Evolutionary conservation across 371 early-diverging fungal species (phyloP).

Genomic region (Rhizopus microsporus): DNA sequence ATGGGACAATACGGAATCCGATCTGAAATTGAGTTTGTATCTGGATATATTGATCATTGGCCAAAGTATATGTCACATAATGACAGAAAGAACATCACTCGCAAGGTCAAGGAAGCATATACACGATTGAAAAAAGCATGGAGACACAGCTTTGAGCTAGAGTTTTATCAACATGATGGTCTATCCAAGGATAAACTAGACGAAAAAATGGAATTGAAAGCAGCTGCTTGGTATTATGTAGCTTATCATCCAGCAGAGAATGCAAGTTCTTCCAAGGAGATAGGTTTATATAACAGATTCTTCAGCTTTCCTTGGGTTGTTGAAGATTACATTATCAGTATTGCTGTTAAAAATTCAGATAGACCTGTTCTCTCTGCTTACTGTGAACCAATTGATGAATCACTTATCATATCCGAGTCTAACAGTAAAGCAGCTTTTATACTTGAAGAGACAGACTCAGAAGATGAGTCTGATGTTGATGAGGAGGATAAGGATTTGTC

Average conservation of each 20-base stretch:
- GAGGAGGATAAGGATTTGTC: background rate
- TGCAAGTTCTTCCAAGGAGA: conserved; percentile 9
- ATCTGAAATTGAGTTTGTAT: conserved; percentile 49
- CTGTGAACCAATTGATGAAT: conserved; percentile 7
- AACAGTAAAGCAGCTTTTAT: background rate
- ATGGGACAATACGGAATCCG: conserved; percentile 62
- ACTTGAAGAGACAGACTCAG: conserved; percentile 1
- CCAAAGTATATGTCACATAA: conserved; percentile 20
- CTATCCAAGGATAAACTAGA: background rate
- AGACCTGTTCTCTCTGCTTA: background rate
- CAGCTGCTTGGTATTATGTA: conserved; percentile 73
- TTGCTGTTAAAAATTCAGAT: conserved; percentile 29
- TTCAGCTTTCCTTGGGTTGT: conserved; percentile 66
- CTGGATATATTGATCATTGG: conserved; percentile 34
- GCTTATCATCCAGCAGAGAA: conserved; percentile 54
- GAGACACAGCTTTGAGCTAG: conserved; percentile 40
- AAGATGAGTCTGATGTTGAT: background rate
- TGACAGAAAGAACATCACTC: conserved; percentile 2
- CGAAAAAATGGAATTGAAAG: conserved; percentile 39
- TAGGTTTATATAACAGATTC: conserved; percentile 11
- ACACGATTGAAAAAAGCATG: conserved; percentile 36
- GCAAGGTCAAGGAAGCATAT: conserved; percentile 30
- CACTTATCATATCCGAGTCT: background rate
- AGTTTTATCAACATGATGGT: conserved; percentile 23
- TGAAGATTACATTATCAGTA: conserved; percentile 49